Percentiles rank a stretch among this genome's conserved stretches.
Evolutionary conservation across 1,284 basidiomycete genomes (phyloP).

Genomic region (Ceratobasidium sp.): DNA sequence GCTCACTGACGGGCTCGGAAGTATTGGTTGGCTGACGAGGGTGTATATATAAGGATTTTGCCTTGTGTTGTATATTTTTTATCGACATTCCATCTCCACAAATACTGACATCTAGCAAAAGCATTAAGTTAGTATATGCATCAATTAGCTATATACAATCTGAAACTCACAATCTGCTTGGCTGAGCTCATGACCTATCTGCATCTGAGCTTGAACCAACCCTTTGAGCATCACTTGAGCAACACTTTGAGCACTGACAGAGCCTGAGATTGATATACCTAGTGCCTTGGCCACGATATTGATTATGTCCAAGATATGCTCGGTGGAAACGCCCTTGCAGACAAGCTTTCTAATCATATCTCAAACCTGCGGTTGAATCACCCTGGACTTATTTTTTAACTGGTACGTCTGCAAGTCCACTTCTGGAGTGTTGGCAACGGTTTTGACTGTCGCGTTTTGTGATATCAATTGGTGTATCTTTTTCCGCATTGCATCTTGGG

Average conservation of each 20-base stretch:
- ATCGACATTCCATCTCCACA: conserved; percentile 4
- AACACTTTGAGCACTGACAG: conserved; percentile 6
- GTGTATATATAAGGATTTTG: not conserved
- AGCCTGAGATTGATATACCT: not conserved
- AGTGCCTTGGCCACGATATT: not conserved
- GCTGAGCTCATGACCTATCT: not conserved
- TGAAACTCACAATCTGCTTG: not conserved
- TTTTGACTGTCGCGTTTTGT: no score
- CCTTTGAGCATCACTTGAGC: conserved; percentile 2
- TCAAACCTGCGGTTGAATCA: not conserved
- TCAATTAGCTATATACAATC: not conserved
- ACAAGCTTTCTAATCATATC: not conserved
- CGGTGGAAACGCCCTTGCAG: not conserved
- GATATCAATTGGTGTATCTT: no score
- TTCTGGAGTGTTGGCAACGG: no score
- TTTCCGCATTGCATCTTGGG: no score
- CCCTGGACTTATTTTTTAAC: not conserved
- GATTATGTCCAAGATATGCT: not conserved
- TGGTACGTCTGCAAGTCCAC: no score
- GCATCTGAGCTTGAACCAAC: conserved; percentile 3
- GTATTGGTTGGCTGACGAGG: not conserved
- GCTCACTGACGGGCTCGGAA: no score
- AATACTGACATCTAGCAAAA: not conserved
- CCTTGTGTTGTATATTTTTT: conserved; percentile 13
- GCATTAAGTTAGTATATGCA: not conserved